A percentile compares a stretch with the other conserved stretches of the same genome.
These are phyloP conservation scores for Diospyros lotus DNA, from an alignment of 148 eudicot genomes.

Conservation along the genomic window DNA sequence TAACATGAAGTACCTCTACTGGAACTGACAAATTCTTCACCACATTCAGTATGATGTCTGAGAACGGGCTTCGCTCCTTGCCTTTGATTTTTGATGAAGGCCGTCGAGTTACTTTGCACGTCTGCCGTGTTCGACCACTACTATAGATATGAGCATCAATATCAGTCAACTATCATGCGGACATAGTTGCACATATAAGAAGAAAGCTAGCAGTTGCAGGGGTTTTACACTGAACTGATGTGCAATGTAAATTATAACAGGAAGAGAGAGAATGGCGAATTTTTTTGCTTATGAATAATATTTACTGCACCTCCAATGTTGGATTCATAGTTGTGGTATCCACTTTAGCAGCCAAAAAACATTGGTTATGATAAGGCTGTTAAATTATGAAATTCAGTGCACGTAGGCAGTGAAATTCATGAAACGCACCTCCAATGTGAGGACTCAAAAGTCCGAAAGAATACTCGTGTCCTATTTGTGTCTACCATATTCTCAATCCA, in stretches of 20 bases:
- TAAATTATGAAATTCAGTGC: background rate
- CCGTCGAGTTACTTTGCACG: constrained; percentile 57
- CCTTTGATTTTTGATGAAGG: constrained; percentile 51
- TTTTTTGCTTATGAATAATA: no score
- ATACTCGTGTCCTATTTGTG: constrained; percentile 64
- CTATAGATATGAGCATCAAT: constrained; percentile 4
- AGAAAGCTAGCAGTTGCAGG: background rate
- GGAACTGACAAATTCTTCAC: constrained; percentile 27
- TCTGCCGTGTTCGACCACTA: constrained; percentile 51
- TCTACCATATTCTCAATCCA: constrained; percentile 67
- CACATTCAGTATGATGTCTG: constrained; percentile 44
- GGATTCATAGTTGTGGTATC: no score
- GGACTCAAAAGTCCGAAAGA: constrained; percentile 87
- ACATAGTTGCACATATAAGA: background rate
- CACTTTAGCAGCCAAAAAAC: no score
- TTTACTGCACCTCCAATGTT: no score
- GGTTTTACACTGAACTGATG: no score
- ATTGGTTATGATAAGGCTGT: no score
- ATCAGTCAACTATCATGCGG: background rate
- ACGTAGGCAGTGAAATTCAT: background rate
- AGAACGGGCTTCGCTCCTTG: constrained; percentile 40
- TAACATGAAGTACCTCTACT: constrained; percentile 14
- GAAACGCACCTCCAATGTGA: constrained; percentile 83
- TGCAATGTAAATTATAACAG: no score
- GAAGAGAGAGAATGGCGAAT: no score